These are phyloP conservation scores for Austroboletus festivus DNA, from an alignment of 768 basidiomycete species.

Conservation along the genomic window DNA sequence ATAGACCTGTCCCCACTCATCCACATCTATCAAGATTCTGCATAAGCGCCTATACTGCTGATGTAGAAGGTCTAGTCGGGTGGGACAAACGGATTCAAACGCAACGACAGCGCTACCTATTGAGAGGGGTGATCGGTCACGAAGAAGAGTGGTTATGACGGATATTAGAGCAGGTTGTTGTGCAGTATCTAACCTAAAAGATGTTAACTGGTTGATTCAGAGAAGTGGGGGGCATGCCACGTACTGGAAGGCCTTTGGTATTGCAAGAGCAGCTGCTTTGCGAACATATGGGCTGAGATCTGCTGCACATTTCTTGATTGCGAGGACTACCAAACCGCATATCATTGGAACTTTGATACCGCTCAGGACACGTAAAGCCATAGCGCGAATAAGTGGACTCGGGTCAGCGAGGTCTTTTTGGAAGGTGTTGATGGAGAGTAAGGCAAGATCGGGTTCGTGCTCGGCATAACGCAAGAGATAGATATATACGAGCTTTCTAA, in stretches of 20 bases:
- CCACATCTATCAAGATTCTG: slow-evolving; percentile 79
- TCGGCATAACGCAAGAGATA: slow-evolving; percentile 94
- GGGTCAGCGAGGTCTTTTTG: slow-evolving; percentile 93
- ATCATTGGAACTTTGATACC: slow-evolving; percentile 91
- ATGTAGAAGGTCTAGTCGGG: slow-evolving; percentile 84
- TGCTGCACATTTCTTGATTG: slow-evolving; percentile 87
- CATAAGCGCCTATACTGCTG: slow-evolving; percentile 85
- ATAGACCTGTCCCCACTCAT: slow-evolving; percentile 95
- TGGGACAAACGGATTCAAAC: slow-evolving; percentile 84
- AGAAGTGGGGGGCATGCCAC: slow-evolving; percentile 25
- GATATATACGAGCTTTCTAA: slow-evolving; percentile 96
- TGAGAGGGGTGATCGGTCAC: slow-evolving; percentile 80
- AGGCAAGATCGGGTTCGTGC: slow-evolving; percentile 88
- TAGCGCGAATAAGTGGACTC: slow-evolving; percentile 92
- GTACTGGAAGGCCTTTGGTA: slow-evolving; percentile 81
- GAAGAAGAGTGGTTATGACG: slow-evolving; percentile 60
- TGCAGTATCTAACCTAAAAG: slow-evolving; percentile 63
- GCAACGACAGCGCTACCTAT: slow-evolving; percentile 84
- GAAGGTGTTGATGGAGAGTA: slow-evolving; percentile 97
- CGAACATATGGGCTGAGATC: slow-evolving; percentile 95
- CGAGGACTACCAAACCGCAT: slow-evolving; percentile 77
- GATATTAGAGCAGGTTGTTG: slow-evolving; percentile 71
- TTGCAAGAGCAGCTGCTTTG: slow-evolving; percentile 86
- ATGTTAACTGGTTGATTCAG: neutral
- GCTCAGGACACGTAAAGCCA: slow-evolving; percentile 91